phyloP scores from a whole-genome alignment of 1,139 yeast species.

The Taphrina confusa region DNA sequence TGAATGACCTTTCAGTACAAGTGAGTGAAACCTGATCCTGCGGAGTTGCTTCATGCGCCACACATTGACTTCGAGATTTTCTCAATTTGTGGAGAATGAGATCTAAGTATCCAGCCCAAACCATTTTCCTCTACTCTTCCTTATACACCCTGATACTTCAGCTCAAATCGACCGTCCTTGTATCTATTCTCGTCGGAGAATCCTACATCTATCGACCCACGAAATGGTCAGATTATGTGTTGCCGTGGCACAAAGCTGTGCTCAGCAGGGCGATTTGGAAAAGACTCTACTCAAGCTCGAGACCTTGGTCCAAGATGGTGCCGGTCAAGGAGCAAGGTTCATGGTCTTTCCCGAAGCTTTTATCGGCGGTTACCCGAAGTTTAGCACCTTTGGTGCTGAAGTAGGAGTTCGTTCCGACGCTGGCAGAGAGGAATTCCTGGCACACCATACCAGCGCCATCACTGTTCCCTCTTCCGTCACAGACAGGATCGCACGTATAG shows the following conservation, averaged over 20 bases:
- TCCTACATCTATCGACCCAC: too few relatives aligned
- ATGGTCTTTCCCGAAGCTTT: constrained; percentile 31
- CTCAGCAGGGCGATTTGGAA: background rate
- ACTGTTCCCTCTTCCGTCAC: constrained; percentile 13
- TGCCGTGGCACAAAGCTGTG: constrained; percentile 17
- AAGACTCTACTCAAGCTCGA: constrained; percentile 7
- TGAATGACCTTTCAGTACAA: too few relatives aligned
- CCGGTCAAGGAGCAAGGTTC: background rate
- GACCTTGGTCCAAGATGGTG: background rate
- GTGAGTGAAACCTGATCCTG: too few relatives aligned
- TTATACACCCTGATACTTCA: too few relatives aligned
- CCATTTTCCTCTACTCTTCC: too few relatives aligned
- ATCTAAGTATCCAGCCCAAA: too few relatives aligned
- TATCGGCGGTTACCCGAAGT: constrained; percentile 24
- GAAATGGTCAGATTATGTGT: constrained; percentile 5
- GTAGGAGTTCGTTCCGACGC: constrained; percentile 8
- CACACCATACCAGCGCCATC: background rate
- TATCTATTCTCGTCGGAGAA: too few relatives aligned
- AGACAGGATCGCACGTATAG: constrained; percentile 3
- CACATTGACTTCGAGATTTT: too few relatives aligned
- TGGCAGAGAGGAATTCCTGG: constrained; percentile 11
- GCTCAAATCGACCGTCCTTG: too few relatives aligned
- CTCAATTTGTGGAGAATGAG: too few relatives aligned
- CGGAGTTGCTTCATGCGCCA: too few relatives aligned
- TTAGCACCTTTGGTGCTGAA: constrained; percentile 10